Percentiles rank a stretch among this genome's conserved stretches.
These are phyloP conservation scores for Dacryopinax primogenitus DNA, from an alignment of 768 basidiomycete genomes.

Conservation along the genomic window DNA sequence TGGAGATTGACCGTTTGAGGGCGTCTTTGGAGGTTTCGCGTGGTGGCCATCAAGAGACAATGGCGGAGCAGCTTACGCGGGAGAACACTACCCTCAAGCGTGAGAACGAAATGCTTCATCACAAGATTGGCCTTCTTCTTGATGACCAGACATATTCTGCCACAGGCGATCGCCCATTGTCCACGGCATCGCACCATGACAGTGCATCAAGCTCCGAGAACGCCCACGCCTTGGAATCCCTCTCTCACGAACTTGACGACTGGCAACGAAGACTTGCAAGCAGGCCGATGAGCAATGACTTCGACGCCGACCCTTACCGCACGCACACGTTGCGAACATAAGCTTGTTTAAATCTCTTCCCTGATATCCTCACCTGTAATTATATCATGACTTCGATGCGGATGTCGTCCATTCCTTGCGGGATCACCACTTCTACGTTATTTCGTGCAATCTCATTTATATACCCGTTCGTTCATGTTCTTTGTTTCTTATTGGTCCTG, in stretches of 20 bases:
- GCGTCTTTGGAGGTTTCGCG: constrained; percentile 61
- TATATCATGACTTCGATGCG: background rate
- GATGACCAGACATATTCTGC: constrained; percentile 65
- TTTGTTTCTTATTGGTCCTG: background rate
- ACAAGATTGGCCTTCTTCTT: constrained; percentile 77
- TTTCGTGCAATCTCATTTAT: constrained; percentile 1
- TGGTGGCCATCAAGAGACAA: constrained; percentile 60
- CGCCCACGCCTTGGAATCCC: constrained; percentile 58
- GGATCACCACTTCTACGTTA: background rate
- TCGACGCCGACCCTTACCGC: constrained; percentile 5
- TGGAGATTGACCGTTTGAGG: constrained; percentile 64
- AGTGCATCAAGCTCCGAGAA: constrained; percentile 79
- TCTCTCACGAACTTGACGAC: constrained; percentile 69
- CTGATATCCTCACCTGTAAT: constrained; percentile 4
- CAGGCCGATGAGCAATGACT: constrained; percentile 9
- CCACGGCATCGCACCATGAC: constrained; percentile 41
- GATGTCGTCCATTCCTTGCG: constrained; percentile 7
- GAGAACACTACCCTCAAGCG: constrained; percentile 68
- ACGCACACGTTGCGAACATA: background rate
- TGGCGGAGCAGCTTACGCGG: constrained; percentile 65
- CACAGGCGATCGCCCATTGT: constrained; percentile 41
- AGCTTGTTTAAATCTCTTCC: background rate
- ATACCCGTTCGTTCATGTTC: constrained; percentile 5
- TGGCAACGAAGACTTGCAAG: constrained; percentile 77
- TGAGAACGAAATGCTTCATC: constrained; percentile 81